These are phyloP conservation scores for Filosporella fistucella DNA, from an alignment of 495 filamentous ascomycete species.

Conservation along the genomic window DNA sequence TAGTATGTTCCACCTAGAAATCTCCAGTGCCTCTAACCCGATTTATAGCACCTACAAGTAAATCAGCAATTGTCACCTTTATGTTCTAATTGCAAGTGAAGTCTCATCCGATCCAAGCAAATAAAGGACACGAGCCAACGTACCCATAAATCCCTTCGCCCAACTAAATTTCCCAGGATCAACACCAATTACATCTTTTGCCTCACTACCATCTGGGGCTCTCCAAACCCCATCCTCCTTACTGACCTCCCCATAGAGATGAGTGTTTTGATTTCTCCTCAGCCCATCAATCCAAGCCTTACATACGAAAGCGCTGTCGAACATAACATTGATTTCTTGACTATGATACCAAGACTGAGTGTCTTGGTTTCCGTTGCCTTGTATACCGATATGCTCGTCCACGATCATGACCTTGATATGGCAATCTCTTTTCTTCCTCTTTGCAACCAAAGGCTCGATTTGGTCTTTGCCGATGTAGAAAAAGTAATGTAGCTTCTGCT, in stretches of 20 bases:
- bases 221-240: constrained; percentile 56
- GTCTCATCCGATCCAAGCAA: no score
- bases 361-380: constrained; percentile 75
- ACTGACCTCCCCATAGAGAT: constrained; percentile 51
- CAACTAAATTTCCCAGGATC: constrained; percentile 55
- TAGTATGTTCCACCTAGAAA: no score
- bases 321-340: constrained; percentile 71
- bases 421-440: constrained; percentile 58
- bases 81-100: no score
- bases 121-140: constrained; percentile 54
- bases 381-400: constrained; percentile 61
- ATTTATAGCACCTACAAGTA: no score
- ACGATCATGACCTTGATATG: constrained; percentile 75
- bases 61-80: no score
- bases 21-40: constrained; percentile 40
- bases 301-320: constrained; percentile 59
- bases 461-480: constrained; percentile 76
- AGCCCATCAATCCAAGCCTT: constrained; percentile 57
- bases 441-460: constrained; percentile 55
- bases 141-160: constrained; percentile 58
- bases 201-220: constrained; percentile 49
- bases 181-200: constrained; percentile 53
- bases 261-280: constrained; percentile 67
- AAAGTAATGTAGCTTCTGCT: constrained; percentile 46
- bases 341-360: constrained; percentile 78